These are phyloP conservation scores for Erodium chrysanthum DNA, from an alignment of 441 rosid genomes.

Conservation along the genomic window DNA sequence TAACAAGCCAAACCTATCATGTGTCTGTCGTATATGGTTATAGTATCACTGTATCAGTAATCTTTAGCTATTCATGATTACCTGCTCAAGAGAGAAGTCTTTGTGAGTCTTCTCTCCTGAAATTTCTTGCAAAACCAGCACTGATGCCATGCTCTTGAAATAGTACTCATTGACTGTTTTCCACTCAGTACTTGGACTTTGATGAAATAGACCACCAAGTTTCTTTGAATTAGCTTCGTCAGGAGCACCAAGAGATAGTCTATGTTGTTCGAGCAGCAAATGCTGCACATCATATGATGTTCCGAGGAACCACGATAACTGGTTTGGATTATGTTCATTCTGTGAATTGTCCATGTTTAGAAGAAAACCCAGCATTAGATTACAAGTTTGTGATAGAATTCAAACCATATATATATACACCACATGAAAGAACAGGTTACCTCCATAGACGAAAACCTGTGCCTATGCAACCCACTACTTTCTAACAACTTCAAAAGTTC, in stretches of 20 bases:
- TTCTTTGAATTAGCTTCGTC: slow-evolving; percentile 22
- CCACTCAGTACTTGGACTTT: slow-evolving; percentile 42
- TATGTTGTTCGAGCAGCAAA: slow-evolving; percentile 41
- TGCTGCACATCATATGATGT: slow-evolving; percentile 62
- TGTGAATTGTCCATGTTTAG: slow-evolving; percentile 22
- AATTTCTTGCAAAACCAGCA: slow-evolving; percentile 55
- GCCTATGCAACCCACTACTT: slow-evolving; percentile 65
- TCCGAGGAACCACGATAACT: slow-evolving; percentile 54
- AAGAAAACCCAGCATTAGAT: slow-evolving; percentile 14
- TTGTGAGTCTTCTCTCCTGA: slow-evolving; percentile 57
- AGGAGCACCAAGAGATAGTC: slow-evolving; percentile 27
- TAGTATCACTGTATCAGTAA: not conserved
- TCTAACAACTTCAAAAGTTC: slow-evolving; percentile 75
- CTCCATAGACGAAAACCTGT: slow-evolving; percentile 58
- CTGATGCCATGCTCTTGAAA: slow-evolving; percentile 76
- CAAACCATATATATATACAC: not conserved
- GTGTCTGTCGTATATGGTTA: not conserved
- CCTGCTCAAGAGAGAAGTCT: slow-evolving; percentile 83
- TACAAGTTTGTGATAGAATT: not conserved
- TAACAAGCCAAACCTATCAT: not conserved
- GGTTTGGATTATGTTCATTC: slow-evolving; percentile 37
- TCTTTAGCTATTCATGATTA: slow-evolving; percentile 15
- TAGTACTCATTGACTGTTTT: slow-evolving; percentile 55
- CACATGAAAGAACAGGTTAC: slow-evolving; percentile 22
- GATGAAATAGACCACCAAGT: slow-evolving; percentile 27